A percentile compares a stretch with the other conserved stretches of the same genome.
Evolutionary conservation across 768 basidiomycete genomes (phyloP).

Genomic region (Lactifluus echinatus): DNA sequence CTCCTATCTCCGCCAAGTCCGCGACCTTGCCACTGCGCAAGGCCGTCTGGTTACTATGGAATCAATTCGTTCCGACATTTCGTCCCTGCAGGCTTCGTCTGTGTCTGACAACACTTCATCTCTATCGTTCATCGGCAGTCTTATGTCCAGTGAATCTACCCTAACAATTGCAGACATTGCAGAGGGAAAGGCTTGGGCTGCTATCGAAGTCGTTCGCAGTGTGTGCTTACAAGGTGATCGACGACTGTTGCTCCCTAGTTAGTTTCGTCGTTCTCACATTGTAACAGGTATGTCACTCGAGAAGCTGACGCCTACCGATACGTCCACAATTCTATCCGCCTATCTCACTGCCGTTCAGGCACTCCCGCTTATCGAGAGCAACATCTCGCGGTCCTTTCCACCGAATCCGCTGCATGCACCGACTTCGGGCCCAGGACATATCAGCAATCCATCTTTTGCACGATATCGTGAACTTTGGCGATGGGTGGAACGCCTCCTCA

Average conservation of each 20-base stretch:
- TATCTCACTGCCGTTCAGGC: slow-evolving; percentile 52
- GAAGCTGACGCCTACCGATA: slow-evolving; percentile 40
- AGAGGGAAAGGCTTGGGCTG: slow-evolving; percentile 65
- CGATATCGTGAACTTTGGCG: slow-evolving; percentile 78
- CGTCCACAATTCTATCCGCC: slow-evolving; percentile 42
- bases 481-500: slow-evolving; percentile 76
- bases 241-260: not conserved
- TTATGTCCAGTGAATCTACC: slow-evolving; percentile 35
- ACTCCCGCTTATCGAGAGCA: slow-evolving; percentile 40
- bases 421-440: slow-evolving; percentile 28
- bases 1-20: slow-evolving; percentile 44
- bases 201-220: slow-evolving; percentile 66
- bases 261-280: not conserved
- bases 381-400: slow-evolving; percentile 31
- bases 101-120: slow-evolving; percentile 32
- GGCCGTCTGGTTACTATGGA: slow-evolving; percentile 41
- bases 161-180: slow-evolving; percentile 44
- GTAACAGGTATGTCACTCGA: slow-evolving; percentile 69
- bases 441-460: slow-evolving; percentile 48
- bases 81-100: slow-evolving; percentile 31
- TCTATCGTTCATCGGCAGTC: slow-evolving; percentile 41
- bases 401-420: slow-evolving; percentile 26
- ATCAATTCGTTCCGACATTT: slow-evolving; percentile 35
- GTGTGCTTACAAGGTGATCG: slow-evolving; percentile 67
- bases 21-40: slow-evolving; percentile 45